A percentile compares a stretch with the other conserved stretches of the same genome.
Evolutionary conservation across 1,139 yeast genomes (phyloP).

Genomic region (Lizanozyma gosingica): DNA sequence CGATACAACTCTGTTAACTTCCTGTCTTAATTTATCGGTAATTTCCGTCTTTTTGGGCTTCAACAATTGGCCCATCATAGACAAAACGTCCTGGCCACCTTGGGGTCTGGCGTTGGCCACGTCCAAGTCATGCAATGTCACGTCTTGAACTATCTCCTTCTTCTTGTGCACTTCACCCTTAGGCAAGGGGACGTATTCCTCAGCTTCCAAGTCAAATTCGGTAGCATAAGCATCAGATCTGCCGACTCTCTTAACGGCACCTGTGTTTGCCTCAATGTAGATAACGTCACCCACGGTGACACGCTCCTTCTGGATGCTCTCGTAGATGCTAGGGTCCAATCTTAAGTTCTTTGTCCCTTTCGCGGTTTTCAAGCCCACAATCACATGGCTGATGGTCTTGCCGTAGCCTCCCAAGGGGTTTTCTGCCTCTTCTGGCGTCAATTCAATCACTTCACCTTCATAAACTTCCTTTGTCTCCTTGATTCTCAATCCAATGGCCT

Average conservation of each 20-base stretch:
- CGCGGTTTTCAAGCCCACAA: conserved; percentile 90
- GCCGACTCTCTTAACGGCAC: conserved; percentile 95
- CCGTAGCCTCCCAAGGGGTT: conserved; percentile 98
- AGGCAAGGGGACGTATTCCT: conserved; percentile 96
- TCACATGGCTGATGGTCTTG: conserved; percentile 88
- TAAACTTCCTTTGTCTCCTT: conserved; percentile 97
- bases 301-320: conserved; percentile 90
- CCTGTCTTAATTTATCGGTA: conserved; percentile 87
- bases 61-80: conserved; percentile 97
- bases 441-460: conserved; percentile 96
- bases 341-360: conserved; percentile 91
- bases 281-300: conserved; percentile 95
- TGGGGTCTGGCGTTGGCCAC: conserved; percentile 96
- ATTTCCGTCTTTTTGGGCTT: conserved; percentile 98
- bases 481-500: conserved; percentile 92
- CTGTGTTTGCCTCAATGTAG: conserved; percentile 94
- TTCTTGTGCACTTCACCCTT: conserved; percentile 98
- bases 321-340: conserved; percentile 92
- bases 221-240: conserved; percentile 98
- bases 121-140: conserved; percentile 90
- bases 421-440: conserved; percentile 95
- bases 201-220: conserved; percentile 96
- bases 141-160: conserved; percentile 97
- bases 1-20: conserved; percentile 92
- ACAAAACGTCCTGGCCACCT: conserved; percentile 96